phyloP scores from a whole-genome alignment of 2,329 filamentous ascomycete species.

The Sporothrix pallida region DNA sequence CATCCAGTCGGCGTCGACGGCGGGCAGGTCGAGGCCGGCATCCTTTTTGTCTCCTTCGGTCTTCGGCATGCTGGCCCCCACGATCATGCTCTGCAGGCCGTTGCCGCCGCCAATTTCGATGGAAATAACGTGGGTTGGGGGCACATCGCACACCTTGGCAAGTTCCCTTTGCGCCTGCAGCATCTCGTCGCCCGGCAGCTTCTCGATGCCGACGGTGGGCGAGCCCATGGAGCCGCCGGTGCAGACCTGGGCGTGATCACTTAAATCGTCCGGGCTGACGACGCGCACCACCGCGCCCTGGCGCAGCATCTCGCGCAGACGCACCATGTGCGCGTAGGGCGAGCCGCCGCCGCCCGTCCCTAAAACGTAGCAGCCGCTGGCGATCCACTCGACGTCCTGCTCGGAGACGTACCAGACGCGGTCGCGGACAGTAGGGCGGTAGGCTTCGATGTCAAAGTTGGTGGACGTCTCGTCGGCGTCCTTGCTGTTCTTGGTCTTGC shows the following conservation, averaged over 20 bases:
- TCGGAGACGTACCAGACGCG: slow-evolving; percentile 64
- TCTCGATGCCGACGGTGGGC: slow-evolving; percentile 66
- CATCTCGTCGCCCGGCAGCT: slow-evolving; percentile 63
- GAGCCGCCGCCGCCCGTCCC: slow-evolving; percentile 66
- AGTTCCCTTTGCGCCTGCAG: slow-evolving; percentile 58
- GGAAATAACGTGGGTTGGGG: slow-evolving; percentile 58
- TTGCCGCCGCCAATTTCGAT: slow-evolving; percentile 72
- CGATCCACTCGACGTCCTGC: slow-evolving; percentile 62
- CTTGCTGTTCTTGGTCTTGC: neutral
- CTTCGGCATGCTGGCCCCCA: slow-evolving; percentile 55
- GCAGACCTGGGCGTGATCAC: slow-evolving; percentile 58
- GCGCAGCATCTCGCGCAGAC: slow-evolving; percentile 57
- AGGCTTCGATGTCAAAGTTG: slow-evolving; percentile 46
- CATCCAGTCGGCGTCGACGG: slow-evolving; percentile 64
- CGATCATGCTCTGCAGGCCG: slow-evolving; percentile 62
- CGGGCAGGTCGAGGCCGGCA: slow-evolving; percentile 54
- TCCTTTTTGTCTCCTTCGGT: too few relatives aligned
- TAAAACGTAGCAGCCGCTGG: slow-evolving; percentile 65
- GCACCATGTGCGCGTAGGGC: slow-evolving; percentile 58
- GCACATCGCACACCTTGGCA: slow-evolving; percentile 55
- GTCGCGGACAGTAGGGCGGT: slow-evolving; percentile 57
- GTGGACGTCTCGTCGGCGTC: neutral
- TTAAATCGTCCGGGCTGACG: slow-evolving; percentile 56
- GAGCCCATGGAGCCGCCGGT: slow-evolving; percentile 64
- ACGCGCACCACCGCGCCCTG: slow-evolving; percentile 58